These are phyloP conservation scores for Nannizzia gypsea DNA, from an alignment of 2,329 filamentous ascomycete genomes.

Conservation along the genomic window DNA sequence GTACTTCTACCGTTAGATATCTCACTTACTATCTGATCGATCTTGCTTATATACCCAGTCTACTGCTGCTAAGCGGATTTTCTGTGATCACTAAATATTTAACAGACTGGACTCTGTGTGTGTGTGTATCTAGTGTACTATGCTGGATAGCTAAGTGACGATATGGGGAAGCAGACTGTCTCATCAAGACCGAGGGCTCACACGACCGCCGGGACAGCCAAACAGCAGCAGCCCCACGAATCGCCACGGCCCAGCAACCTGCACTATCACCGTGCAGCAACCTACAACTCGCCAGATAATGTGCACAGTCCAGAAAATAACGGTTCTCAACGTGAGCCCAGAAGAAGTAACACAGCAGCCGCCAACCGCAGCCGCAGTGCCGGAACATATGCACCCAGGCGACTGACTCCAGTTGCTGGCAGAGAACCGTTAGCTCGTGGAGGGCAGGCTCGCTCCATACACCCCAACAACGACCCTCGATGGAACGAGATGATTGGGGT, in stretches of 20 bases:
- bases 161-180: neutral
- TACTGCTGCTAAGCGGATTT: neutral
- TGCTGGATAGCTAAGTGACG: neutral
- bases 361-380: neutral
- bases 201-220: neutral
- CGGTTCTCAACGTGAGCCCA: neutral
- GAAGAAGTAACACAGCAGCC: neutral
- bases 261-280: neutral
- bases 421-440: neutral
- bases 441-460: neutral
- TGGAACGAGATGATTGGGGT: constrained; percentile 53
- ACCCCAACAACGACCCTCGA: constrained; percentile 12
- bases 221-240: neutral
- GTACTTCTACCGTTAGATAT: too few relatives aligned
- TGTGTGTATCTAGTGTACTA: neutral
- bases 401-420: neutral
- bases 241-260: neutral
- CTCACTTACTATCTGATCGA: neutral
- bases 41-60: neutral
- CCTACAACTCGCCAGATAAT: neutral
- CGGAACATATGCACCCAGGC: neutral
- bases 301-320: neutral
- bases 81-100: neutral
- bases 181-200: neutral
- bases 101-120: neutral